phyloP scores from a whole-genome alignment of 2,329 filamentous ascomycete species.

The Colletotrichum sublineola region DNA sequence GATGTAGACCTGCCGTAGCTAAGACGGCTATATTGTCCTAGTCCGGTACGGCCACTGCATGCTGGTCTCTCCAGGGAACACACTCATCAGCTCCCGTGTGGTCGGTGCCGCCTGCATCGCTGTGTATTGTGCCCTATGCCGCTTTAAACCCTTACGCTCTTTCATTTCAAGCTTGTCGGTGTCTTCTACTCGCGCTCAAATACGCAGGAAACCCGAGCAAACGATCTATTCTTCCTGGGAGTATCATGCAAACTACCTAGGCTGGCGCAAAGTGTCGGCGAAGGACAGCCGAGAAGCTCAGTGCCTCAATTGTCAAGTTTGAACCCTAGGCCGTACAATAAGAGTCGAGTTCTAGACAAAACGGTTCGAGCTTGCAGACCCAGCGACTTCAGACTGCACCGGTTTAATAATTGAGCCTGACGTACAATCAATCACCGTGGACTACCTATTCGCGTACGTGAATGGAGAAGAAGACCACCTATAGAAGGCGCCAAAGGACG shows the following conservation, averaged over 20 bases:
- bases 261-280: conserved; percentile 35
- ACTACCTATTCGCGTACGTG: background rate
- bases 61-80: background rate
- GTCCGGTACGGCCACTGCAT: conserved; percentile 26
- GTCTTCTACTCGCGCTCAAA: background rate
- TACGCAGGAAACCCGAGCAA: background rate
- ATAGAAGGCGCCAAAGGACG: background rate
- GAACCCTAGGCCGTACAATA: background rate
- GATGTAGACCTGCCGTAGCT: conserved; percentile 23
- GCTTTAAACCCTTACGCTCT: conserved; percentile 18
- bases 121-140: conserved; percentile 20
- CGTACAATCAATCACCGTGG: background rate
- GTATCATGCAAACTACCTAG: background rate
- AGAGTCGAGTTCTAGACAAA: background rate
- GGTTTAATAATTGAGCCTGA: too few species aligned
- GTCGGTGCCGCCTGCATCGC: conserved; percentile 10
- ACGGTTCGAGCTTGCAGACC: background rate
- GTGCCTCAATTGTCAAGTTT: background rate
- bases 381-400: background rate
- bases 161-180: background rate
- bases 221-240: background rate
- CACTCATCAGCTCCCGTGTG: background rate
- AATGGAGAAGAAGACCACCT: background rate
- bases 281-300: conserved; percentile 15
- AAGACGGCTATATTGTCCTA: conserved; percentile 12